phyloP scores from a whole-genome alignment of 2,329 filamentous ascomycete species.

The Stagonosporopsis tanaceti region DNA sequence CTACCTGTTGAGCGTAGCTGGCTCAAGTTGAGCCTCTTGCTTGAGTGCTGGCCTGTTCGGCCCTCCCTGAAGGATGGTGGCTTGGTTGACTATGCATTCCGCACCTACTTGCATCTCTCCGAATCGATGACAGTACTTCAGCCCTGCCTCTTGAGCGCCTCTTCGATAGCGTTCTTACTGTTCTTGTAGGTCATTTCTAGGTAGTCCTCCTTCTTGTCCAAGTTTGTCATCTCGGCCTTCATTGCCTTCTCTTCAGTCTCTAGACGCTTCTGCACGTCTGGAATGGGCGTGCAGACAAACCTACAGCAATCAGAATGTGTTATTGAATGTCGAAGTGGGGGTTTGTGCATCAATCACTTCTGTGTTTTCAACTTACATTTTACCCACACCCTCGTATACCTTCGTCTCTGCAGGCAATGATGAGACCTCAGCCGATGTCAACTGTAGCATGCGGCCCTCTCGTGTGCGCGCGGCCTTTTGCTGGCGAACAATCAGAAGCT shows the following conservation, averaged over 20 bases:
- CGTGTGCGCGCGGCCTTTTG: slow-evolving; percentile 87
- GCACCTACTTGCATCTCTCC: not conserved
- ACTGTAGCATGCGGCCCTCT: slow-evolving; percentile 85
- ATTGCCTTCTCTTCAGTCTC: slow-evolving; percentile 76
- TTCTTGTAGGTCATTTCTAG: slow-evolving; percentile 96
- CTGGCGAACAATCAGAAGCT: slow-evolving; percentile 83
- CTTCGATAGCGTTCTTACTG: slow-evolving; percentile 87
- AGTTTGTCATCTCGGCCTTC: slow-evolving; percentile 77
- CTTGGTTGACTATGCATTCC: not conserved
- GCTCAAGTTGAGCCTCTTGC: not conserved
- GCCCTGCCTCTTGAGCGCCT: slow-evolving; percentile 70
- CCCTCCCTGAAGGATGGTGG: not conserved
- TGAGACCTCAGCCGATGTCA: slow-evolving; percentile 85
- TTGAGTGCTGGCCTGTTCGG: not conserved
- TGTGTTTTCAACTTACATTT: slow-evolving; percentile 72
- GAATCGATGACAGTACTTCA: not conserved
- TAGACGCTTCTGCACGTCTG: slow-evolving; percentile 78
- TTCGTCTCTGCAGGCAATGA: slow-evolving; percentile 76
- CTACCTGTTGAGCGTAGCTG: not conserved
- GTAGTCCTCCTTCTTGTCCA: slow-evolving; percentile 90
- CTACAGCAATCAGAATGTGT: slow-evolving; percentile 56
- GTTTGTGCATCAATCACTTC: not conserved
- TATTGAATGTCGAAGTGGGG: slow-evolving; percentile 9
- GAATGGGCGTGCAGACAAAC: slow-evolving; percentile 83
- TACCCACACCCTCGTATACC: slow-evolving; percentile 94